These are phyloP conservation scores for Talaromyces piceae DNA, from an alignment of 2,329 filamentous ascomycete genomes.

Conservation along the genomic window DNA sequence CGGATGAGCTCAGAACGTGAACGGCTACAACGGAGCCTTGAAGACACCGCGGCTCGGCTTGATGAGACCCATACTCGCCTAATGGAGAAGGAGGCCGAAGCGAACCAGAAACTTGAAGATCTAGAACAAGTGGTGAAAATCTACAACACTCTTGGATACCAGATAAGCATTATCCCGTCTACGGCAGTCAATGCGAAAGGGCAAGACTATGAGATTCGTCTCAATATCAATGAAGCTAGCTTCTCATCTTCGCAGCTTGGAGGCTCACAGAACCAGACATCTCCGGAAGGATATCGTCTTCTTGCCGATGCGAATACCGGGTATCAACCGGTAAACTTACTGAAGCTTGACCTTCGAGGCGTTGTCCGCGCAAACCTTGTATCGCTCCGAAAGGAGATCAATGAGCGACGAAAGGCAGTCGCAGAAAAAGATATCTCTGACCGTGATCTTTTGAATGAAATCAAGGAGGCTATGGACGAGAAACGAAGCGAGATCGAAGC, in stretches of 20 bases:
- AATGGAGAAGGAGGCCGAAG: conserved; percentile 79
- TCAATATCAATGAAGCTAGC: conserved; percentile 75
- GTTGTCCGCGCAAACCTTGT: conserved; percentile 72
- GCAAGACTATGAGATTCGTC: conserved; percentile 71
- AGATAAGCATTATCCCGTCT: conserved; percentile 80
- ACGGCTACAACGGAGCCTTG: conserved; percentile 80
- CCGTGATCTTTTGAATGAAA: conserved; percentile 84
- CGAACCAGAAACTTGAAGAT: conserved; percentile 77
- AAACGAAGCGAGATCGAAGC: conserved; percentile 89
- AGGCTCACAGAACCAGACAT: conserved; percentile 41
- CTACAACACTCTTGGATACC: conserved; percentile 92
- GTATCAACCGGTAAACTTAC: conserved; percentile 80
- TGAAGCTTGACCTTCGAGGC: conserved; percentile 82
- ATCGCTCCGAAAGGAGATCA: conserved; percentile 76
- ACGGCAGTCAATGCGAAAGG: conserved; percentile 81
- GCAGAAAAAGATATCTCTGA: conserved; percentile 92
- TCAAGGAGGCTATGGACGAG: conserved; percentile 95
- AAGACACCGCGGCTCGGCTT: conserved; percentile 64
- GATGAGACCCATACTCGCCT: conserved; percentile 81
- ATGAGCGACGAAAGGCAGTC: conserved; percentile 72
- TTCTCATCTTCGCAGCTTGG: conserved; percentile 59
- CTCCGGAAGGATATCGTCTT: conserved; percentile 62
- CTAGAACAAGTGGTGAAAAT: conserved; percentile 82
- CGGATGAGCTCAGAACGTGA: conserved; percentile 96
- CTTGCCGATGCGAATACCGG: conserved; percentile 75